A percentile compares a stretch with the other conserved stretches of the same genome.
Evolutionary conservation across 148 eudicot species (phyloP).

Genomic region (Polygonum aviculare): DNA sequence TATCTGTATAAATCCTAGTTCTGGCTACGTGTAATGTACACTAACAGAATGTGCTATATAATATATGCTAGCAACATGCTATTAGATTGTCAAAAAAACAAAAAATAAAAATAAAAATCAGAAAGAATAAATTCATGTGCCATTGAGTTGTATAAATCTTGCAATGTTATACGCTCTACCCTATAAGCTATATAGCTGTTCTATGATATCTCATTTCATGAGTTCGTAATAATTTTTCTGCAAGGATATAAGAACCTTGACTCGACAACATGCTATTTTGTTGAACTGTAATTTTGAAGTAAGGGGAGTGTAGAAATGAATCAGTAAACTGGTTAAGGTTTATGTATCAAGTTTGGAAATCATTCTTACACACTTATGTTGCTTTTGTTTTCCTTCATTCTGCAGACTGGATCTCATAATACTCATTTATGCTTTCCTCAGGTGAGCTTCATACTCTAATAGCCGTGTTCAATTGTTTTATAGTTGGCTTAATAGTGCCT

Average conservation of each 20-base stretch:
- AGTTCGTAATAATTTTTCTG: not conserved
- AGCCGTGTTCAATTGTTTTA: not conserved
- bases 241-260: not conserved
- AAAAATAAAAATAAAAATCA: not conserved
- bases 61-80: not conserved
- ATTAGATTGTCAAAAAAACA: not conserved
- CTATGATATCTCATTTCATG: not conserved
- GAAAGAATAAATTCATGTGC: not conserved
- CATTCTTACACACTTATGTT: not conserved
- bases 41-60: not conserved
- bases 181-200: not conserved
- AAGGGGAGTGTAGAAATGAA: not conserved
- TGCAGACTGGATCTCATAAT: conserved; percentile 63
- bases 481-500: not conserved
- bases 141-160: not conserved
- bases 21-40: not conserved
- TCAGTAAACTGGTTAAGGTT: not conserved
- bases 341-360: not conserved
- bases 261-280: not conserved
- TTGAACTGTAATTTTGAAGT: not conserved
- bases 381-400: conserved; percentile 7
- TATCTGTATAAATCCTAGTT: not conserved
- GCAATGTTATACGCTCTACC: not conserved
- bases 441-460: conserved; percentile 30
- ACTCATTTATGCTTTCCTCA: conserved; percentile 71